These are phyloP conservation scores for Microdochium paspali DNA, from an alignment of 2,329 filamentous ascomycete genomes.

Conservation along the genomic window DNA sequence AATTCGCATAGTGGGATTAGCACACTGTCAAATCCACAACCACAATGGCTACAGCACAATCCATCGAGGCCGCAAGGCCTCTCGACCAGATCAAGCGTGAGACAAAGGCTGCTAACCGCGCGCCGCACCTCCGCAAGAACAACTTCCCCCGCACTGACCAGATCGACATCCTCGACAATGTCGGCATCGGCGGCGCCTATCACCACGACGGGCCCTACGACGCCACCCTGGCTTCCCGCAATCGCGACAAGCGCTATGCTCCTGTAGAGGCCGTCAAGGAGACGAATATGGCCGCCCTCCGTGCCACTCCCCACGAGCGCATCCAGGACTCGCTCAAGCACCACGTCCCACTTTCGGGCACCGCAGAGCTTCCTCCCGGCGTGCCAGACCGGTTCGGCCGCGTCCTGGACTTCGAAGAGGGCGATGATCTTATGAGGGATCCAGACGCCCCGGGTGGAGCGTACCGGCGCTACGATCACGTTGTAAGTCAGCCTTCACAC, in stretches of 20 bases:
- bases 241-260: conserved; percentile 50
- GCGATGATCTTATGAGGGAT: conserved; percentile 77
- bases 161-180: conserved; percentile 70
- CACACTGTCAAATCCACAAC: too few species aligned
- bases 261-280: conserved; percentile 69
- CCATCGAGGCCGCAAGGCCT: conserved; percentile 26
- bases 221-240: conserved; percentile 66
- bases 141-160: conserved; percentile 61
- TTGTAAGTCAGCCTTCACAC: conserved; percentile 55
- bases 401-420: conserved; percentile 71
- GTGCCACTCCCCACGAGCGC: conserved; percentile 71
- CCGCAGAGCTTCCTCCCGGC: conserved; percentile 68
- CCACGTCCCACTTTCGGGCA: conserved; percentile 75
- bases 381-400: conserved; percentile 57
- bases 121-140: conserved; percentile 56
- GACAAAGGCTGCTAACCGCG: conserved; percentile 53
- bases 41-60: neutral
- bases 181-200: conserved; percentile 53
- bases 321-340: conserved; percentile 62
- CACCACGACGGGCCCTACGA: conserved; percentile 92
- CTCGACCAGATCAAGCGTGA: conserved; percentile 58
- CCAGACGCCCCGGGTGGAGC: conserved; percentile 57
- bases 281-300: conserved; percentile 67
- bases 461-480: conserved; percentile 65
- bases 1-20: too few species aligned